Evolutionary conservation across 2,329 filamentous ascomycete genomes (phyloP), one percentile per base, ranked within the genome.

Genomic region (Claviceps sp.): DNA sequence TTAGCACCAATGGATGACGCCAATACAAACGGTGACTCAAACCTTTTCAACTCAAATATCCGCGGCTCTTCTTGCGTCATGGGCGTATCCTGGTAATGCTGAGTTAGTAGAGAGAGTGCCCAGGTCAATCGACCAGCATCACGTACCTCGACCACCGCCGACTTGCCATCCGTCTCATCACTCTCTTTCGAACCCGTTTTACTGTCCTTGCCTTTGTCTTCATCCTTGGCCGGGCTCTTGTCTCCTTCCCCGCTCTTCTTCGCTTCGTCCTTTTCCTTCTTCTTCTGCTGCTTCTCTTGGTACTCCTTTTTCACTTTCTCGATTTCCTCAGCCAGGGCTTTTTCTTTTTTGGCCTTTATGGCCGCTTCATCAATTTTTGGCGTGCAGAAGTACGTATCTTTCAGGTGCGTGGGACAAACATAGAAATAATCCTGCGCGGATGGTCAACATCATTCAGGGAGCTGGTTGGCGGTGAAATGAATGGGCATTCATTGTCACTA

Each of bases 31-130:
- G 2, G 16, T 46, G 20, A 9, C 11, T 26, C n/a, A 11, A 69
- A 91, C 86, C 84, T 89, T 63, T 91, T 86, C 54, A 96, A 73
- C 58, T 85, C 80, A 69, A 93, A 98, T 2, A 95, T 77, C 43
- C 91, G 80, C 20, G 88, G 85, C 52, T 85, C 82, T 55, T 86
- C 81, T 55, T 86, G 82, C 37, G 60, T 55, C 8, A 61, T 50
- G 0, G 55, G 14, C 46, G 54, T 52, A 22, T 54, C 53, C 13
- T 61, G 55, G 3, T 13, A 20, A n/a, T 30, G 4, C 9, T 9
- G 34, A 7, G 34, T 47, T 0, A 51, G 37, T 14, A 41, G 20
- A 13, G 14, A 7, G 5, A 38, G 8, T 14, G 20, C 16, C 20
- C 24, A 41, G 2, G 22, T 9, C 9, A 6, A 16, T 8, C 7